Evolutionary conservation across 2,329 filamentous ascomycete species (phyloP).

Genomic region (Fusarium sp.): DNA sequence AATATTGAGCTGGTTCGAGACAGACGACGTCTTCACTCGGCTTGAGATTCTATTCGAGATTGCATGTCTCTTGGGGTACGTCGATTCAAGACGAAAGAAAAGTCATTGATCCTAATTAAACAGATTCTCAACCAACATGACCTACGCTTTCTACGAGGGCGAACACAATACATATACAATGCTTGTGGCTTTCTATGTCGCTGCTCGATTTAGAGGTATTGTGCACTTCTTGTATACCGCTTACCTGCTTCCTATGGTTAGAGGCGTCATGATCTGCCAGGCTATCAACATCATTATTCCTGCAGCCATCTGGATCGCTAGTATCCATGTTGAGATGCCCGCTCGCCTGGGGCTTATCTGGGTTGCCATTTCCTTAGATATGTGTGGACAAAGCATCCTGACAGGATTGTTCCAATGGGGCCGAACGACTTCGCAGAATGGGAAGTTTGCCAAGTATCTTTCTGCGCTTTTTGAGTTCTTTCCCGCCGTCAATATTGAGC

Average conservation of each 20-base stretch:
- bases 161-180: conserved; percentile 65
- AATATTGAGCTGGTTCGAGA: conserved; percentile 72
- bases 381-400: conserved; percentile 60
- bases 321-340: conserved; percentile 68
- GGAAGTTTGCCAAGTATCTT: conserved; percentile 45
- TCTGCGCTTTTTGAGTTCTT: conserved; percentile 66
- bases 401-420: conserved; percentile 56
- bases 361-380: conserved; percentile 66
- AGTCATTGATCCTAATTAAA: not conserved
- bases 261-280: conserved; percentile 65
- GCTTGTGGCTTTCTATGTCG: conserved; percentile 71
- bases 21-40: conserved; percentile 70
- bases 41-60: conserved; percentile 71
- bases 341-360: conserved; percentile 67
- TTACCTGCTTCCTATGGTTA: conserved; percentile 67
- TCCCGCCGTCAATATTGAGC: conserved; percentile 74
- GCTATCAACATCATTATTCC: conserved; percentile 60
- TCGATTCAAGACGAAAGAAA: not conserved
- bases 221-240: conserved; percentile 61
- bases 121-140: conserved; percentile 72
- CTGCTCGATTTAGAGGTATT: conserved; percentile 66
- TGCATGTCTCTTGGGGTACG: conserved; percentile 68
- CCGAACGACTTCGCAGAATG: conserved; percentile 32
- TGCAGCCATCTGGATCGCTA: conserved; percentile 69
- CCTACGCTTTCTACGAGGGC: conserved; percentile 63